A percentile compares a stretch with the other conserved stretches of the same genome.
These are phyloP conservation scores for Yamadazyma triangularis DNA, from an alignment of 1,139 yeast genomes.

Conservation along the genomic window DNA sequence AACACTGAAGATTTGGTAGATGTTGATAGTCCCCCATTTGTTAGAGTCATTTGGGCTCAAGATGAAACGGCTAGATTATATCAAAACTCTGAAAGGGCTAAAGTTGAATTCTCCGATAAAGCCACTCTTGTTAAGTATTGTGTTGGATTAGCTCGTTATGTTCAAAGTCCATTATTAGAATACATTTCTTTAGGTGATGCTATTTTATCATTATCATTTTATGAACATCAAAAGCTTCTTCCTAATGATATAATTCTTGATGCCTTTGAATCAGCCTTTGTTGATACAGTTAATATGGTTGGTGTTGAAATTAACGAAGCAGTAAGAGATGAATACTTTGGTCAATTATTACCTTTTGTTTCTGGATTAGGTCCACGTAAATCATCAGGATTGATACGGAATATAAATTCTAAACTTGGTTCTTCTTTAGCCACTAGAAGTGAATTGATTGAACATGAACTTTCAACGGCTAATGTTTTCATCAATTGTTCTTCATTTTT, in stretches of 20 bases:
- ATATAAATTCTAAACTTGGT: slow-evolving; percentile 67
- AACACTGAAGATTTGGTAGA: slow-evolving; percentile 43
- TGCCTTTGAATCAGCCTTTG: slow-evolving; percentile 77
- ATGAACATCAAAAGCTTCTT: slow-evolving; percentile 70
- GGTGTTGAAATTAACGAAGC: slow-evolving; percentile 95
- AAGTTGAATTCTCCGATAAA: slow-evolving; percentile 79
- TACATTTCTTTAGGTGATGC: slow-evolving; percentile 81
- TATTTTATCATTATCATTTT: slow-evolving; percentile 65
- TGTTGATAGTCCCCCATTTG: slow-evolving; percentile 36
- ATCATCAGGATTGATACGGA: slow-evolving; percentile 80
- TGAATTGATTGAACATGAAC: slow-evolving; percentile 75
- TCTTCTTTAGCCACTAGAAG: slow-evolving; percentile 65
- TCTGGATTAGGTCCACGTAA: slow-evolving; percentile 96
- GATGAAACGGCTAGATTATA: slow-evolving; percentile 92
- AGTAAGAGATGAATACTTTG: slow-evolving; percentile 66
- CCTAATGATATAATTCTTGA: slow-evolving; percentile 60
- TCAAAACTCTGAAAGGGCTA: slow-evolving; percentile 76
- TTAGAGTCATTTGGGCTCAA: slow-evolving; percentile 74
- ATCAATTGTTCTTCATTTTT: slow-evolving; percentile 91
- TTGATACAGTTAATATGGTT: slow-evolving; percentile 84
- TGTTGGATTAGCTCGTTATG: slow-evolving; percentile 83
- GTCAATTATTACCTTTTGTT: slow-evolving; percentile 68
- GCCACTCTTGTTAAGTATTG: slow-evolving; percentile 81
- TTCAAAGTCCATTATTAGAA: slow-evolving; percentile 87
- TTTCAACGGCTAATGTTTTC: slow-evolving; percentile 76